These are phyloP conservation scores for Solanum dulcamara DNA, from an alignment of 257 asterid species.

Conservation along the genomic window DNA sequence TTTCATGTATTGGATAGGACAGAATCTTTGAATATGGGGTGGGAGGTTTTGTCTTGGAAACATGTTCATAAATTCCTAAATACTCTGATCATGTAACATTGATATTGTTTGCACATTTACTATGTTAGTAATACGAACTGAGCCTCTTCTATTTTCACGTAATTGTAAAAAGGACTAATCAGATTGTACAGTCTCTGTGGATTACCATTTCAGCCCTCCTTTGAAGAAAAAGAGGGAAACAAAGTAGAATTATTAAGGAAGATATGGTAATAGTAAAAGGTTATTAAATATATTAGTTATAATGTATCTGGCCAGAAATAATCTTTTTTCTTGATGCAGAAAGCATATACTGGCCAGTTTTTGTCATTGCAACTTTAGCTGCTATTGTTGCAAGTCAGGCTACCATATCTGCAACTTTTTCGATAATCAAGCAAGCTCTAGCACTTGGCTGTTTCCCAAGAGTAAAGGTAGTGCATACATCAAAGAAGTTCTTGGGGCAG, in stretches of 20 bases:
- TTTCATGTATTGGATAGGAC: neutral
- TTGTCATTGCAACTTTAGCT: conserved; percentile 81
- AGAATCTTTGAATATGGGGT: neutral
- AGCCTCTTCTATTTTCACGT: neutral
- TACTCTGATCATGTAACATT: neutral
- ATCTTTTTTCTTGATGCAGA: conserved; percentile 27
- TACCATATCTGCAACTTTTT: conserved; percentile 86
- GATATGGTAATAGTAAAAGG: neutral
- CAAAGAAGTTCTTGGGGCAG: conserved; percentile 86
- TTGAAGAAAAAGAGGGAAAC: neutral
- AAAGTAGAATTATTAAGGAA: neutral
- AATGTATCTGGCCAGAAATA: neutral
- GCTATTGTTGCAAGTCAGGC: conserved; percentile 98
- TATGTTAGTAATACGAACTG: neutral
- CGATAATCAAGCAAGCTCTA: conserved; percentile 92
- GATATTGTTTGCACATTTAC: neutral
- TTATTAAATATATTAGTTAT: neutral
- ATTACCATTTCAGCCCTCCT: neutral
- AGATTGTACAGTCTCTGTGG: neutral
- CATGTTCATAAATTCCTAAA: neutral
- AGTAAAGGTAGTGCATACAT: conserved; percentile 92
- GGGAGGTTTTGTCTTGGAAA: neutral
- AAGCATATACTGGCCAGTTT: conserved; percentile 84
- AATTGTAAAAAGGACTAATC: neutral
- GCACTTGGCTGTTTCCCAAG: conserved; percentile 96